These are phyloP conservation scores for Metschnikowia drakensbergensis DNA, from an alignment of 805 yeast genomes.

Conservation along the genomic window DNA sequence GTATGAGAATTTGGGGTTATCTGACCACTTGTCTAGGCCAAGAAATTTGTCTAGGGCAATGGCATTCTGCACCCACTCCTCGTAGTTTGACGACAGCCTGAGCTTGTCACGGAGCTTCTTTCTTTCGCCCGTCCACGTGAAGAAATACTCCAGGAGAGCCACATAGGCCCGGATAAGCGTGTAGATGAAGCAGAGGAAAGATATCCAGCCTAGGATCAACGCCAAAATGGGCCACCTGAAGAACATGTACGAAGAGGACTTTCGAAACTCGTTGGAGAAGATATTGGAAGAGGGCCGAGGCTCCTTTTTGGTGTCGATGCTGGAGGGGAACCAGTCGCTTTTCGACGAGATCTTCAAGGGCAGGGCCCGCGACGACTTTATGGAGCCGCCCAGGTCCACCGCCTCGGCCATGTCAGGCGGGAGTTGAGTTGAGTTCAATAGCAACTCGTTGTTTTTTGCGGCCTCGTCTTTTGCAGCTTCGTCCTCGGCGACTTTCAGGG, in stretches of 20 bases:
- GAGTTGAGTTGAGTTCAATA: not conserved
- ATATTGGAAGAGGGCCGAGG: constrained; percentile 8
- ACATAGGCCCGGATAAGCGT: constrained; percentile 55
- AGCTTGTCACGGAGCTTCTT: constrained; percentile 46
- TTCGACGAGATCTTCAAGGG: constrained; percentile 18
- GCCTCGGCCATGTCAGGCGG: not conserved
- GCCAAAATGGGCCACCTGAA: constrained; percentile 65
- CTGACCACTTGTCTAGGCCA: constrained; percentile 61
- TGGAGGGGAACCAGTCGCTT: constrained; percentile 28
- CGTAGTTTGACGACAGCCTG: constrained; percentile 46
- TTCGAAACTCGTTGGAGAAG: constrained; percentile 36
- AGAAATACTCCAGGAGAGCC: constrained; percentile 54
- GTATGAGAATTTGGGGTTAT: constrained; percentile 56
- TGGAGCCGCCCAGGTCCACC: not conserved
- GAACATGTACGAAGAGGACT: constrained; percentile 33
- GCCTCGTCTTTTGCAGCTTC: not conserved
- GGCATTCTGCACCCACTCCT: constrained; percentile 64
- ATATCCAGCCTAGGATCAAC: constrained; percentile 52
- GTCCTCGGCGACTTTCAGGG: constrained; percentile 1
- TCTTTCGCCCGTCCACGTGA: constrained; percentile 61
- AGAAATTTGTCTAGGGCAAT: constrained; percentile 51
- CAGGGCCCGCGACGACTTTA: constrained; percentile 12
- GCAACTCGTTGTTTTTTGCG: not conserved
- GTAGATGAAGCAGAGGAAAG: constrained; percentile 47
- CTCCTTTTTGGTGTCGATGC: constrained; percentile 9